phyloP scores from a whole-genome alignment of 805 yeast genomes.

The Lipomyces kockii region DNA sequence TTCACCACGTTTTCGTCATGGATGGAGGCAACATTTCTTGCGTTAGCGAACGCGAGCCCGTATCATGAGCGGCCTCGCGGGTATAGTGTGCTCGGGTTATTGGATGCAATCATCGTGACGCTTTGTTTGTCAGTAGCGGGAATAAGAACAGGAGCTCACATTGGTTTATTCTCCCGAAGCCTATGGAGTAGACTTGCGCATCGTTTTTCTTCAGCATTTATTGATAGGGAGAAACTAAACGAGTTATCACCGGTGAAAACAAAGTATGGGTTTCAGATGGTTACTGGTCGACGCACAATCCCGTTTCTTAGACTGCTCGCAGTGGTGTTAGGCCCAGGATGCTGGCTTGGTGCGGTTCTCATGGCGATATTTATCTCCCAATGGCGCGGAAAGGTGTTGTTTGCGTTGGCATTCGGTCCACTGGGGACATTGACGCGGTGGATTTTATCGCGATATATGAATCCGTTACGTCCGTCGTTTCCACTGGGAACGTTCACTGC shows the following conservation, averaged over 20 bases:
- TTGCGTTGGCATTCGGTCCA: conserved; percentile 37
- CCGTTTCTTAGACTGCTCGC: conserved; percentile 14
- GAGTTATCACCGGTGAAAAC: background rate
- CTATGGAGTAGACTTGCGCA: background rate
- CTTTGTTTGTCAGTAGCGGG: conserved; percentile 34
- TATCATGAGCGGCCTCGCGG: conserved; percentile 32
- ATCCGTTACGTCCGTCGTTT: conserved; percentile 27
- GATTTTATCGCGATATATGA: conserved; percentile 31
- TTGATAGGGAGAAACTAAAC: background rate
- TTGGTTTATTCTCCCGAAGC: conserved; percentile 25
- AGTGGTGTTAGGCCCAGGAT: conserved; percentile 29
- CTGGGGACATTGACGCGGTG: conserved; percentile 37
- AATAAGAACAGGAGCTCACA: conserved; percentile 30
- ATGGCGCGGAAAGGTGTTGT: conserved; percentile 38
- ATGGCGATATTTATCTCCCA: conserved; percentile 30
- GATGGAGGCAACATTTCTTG: conserved; percentile 37
- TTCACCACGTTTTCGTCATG: conserved; percentile 41
- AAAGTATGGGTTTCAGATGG: conserved; percentile 12
- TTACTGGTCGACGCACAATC: conserved; percentile 7
- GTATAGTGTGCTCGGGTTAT: conserved; percentile 33
- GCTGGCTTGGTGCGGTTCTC: conserved; percentile 37
- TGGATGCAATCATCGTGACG: conserved; percentile 35
- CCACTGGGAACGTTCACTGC: conserved; percentile 40
- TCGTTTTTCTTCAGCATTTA: background rate
- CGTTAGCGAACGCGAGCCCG: conserved; percentile 35